These are phyloP conservation scores for Erythrophleum fordii DNA, from an alignment of 306 rosid genomes.

Conservation along the genomic window DNA sequence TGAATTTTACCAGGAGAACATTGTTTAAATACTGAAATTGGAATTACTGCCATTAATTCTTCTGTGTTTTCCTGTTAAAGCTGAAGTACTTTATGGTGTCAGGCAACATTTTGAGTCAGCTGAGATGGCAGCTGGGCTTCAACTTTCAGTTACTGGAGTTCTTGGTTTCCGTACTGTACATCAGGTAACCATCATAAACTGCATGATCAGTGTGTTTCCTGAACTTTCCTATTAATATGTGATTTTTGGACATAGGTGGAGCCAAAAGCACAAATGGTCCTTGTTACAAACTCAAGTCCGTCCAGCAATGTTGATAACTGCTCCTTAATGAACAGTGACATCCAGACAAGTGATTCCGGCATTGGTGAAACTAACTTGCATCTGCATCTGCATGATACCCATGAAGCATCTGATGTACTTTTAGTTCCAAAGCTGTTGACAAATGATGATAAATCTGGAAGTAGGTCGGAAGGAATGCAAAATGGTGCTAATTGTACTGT, in stretches of 20 bases:
- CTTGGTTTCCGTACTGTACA: slow-evolving; percentile 91
- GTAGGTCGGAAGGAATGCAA: slow-evolving; percentile 50
- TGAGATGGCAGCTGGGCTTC: slow-evolving; percentile 79
- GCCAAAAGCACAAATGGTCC: slow-evolving; percentile 95
- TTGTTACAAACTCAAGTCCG: slow-evolving; percentile 62
- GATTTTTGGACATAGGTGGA: slow-evolving; percentile 61
- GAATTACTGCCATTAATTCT: slow-evolving; percentile 21
- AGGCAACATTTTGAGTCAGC: slow-evolving; percentile 88
- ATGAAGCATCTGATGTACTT: slow-evolving; percentile 67
- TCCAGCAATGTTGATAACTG: slow-evolving; percentile 38
- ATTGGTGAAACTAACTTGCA: slow-evolving; percentile 43
- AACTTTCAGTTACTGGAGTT: slow-evolving; percentile 88
- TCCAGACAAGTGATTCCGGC: slow-evolving; percentile 44
- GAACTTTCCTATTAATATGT: slow-evolving; percentile 38
- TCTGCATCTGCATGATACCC: slow-evolving; percentile 36
- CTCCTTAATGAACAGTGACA: slow-evolving; percentile 39
- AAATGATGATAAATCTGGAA: slow-evolving; percentile 45
- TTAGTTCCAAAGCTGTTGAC: slow-evolving; percentile 69
- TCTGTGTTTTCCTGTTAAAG: slow-evolving; percentile 35
- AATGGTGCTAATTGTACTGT: slow-evolving; percentile 48
- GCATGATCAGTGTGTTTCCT: not conserved
- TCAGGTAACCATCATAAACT: slow-evolving; percentile 66
- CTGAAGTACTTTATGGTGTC: slow-evolving; percentile 42
- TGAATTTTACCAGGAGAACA: slow-evolving; percentile 14
- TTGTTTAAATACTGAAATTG: slow-evolving; percentile 21